These are phyloP conservation scores for Passalora sequoiae DNA, from an alignment of 2,329 filamentous ascomycete genomes.

Conservation along the genomic window DNA sequence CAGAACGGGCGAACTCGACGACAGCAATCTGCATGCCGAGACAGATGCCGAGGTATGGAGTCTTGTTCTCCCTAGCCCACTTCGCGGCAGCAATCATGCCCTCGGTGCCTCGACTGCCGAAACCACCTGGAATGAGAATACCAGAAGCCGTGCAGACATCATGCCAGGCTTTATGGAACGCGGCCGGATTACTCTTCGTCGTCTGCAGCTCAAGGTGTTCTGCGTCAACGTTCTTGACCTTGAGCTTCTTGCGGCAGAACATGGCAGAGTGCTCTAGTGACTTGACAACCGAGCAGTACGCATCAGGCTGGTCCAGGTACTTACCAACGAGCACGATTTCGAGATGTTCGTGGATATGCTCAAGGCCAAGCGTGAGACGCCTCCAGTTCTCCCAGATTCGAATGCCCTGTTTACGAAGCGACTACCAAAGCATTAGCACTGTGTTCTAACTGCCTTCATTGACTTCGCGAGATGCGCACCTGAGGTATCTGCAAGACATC, in stretches of 20 bases:
- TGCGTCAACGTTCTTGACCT: constrained; percentile 79
- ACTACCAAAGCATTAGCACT: not conserved
- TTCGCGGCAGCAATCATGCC: constrained; percentile 87
- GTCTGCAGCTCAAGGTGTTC: constrained; percentile 70
- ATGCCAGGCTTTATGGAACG: constrained; percentile 78
- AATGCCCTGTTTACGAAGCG: constrained; percentile 51
- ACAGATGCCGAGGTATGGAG: constrained; percentile 84
- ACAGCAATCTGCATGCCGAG: constrained; percentile 90
- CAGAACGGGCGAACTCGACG: constrained; percentile 76
- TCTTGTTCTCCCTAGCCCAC: constrained; percentile 77
- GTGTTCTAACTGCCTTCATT: too few species aligned
- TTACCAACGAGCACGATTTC: constrained; percentile 87
- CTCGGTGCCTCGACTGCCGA: constrained; percentile 74
- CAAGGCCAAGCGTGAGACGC: constrained; percentile 60
- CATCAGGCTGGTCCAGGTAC: constrained; percentile 78
- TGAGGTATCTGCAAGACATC: constrained; percentile 48
- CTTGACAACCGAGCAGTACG: constrained; percentile 79
- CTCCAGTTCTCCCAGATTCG: constrained; percentile 77
- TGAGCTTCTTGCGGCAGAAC: constrained; percentile 72
- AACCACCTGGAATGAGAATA: constrained; percentile 69
- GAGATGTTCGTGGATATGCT: constrained; percentile 63
- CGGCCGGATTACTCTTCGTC: constrained; percentile 58
- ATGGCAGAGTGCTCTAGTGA: constrained; percentile 87
- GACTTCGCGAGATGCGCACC: constrained; percentile 10
- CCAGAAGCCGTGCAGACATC: constrained; percentile 65